Evolutionary conservation across 345 rosid species (phyloP).

Genomic region (Lepidium didymum): DNA sequence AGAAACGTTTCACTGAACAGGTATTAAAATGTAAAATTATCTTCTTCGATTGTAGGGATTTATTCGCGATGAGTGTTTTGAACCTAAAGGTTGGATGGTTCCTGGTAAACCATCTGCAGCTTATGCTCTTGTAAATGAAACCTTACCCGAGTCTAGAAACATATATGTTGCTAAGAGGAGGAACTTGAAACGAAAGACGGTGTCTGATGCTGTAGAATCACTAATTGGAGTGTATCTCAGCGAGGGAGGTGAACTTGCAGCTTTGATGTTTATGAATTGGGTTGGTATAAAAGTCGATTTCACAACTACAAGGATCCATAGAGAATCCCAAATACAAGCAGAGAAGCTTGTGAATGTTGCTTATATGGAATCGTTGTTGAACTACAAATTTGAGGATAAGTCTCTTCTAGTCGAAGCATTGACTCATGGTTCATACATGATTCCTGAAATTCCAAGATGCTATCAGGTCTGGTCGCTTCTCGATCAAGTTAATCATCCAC

Average conservation of each 20-base stretch:
- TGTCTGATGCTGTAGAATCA: conserved; percentile 89
- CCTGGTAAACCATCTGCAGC: conserved; percentile 50
- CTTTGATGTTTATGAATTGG: conserved; percentile 56
- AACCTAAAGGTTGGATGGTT: conserved; percentile 64
- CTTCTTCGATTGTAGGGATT: conserved; percentile 49
- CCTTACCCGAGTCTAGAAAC: conserved; percentile 27
- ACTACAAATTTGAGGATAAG: conserved; percentile 52
- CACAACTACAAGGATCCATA: conserved; percentile 23
- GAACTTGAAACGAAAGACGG: conserved; percentile 47
- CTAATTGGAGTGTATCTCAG: conserved; percentile 78
- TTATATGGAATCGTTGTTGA: conserved; percentile 46
- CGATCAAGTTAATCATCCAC: not conserved
- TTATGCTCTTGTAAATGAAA: conserved; percentile 31
- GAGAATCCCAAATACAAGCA: conserved; percentile 22
- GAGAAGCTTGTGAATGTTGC: conserved; percentile 43
- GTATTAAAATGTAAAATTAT: not conserved
- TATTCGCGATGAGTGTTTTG: conserved; percentile 62
- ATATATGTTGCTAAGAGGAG: conserved; percentile 41
- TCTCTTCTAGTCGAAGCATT: conserved; percentile 79
- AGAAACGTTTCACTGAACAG: not conserved
- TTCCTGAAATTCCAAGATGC: conserved; percentile 80
- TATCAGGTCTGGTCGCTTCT: conserved; percentile 56
- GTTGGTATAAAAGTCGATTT: conserved; percentile 60
- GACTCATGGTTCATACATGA: conserved; percentile 91
- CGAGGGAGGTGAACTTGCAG: conserved; percentile 63